Evolutionary conservation across 1,284 basidiomycete genomes (phyloP).

Genomic region (Pseudozyma sp.): DNA sequence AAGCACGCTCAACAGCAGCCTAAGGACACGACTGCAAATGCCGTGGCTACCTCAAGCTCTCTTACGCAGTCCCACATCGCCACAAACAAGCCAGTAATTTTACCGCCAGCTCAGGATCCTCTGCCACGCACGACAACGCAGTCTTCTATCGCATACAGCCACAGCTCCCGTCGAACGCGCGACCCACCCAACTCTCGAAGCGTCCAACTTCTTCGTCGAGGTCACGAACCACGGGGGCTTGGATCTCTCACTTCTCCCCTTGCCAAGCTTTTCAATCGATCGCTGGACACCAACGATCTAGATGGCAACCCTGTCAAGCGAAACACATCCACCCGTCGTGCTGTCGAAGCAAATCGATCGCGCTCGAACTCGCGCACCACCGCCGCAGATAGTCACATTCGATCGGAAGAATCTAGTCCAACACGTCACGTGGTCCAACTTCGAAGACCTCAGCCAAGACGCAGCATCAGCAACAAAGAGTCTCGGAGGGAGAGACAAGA

Average conservation of each 20-base stretch:
- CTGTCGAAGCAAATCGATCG: conserved; percentile 10
- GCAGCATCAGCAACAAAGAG: not conserved
- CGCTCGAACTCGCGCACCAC: conserved; percentile 2
- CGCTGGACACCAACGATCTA: conserved; percentile 20
- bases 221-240: conserved; percentile 34
- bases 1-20: not conserved
- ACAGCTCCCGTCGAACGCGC: conserved; percentile 21
- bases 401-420: conserved; percentile 8
- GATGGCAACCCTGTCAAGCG: conserved; percentile 4
- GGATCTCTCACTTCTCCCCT: conserved; percentile 45
- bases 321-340: conserved; percentile 7
- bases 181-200: conserved; percentile 14
- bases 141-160: conserved; percentile 29
- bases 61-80: not conserved
- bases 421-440: not conserved
- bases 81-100: not conserved
- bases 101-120: conserved; percentile 5
- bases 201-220: conserved; percentile 20
- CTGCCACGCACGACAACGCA: conserved; percentile 22
- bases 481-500: not conserved
- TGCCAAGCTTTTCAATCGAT: conserved; percentile 40
- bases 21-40: not conserved
- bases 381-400: not conserved
- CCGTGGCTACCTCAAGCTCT: not conserved
- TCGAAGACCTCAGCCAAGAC: not conserved